Conservation (phyloP, 2,329 filamentous ascomycete species). For the Raffaelea deltoideospora region DNA sequence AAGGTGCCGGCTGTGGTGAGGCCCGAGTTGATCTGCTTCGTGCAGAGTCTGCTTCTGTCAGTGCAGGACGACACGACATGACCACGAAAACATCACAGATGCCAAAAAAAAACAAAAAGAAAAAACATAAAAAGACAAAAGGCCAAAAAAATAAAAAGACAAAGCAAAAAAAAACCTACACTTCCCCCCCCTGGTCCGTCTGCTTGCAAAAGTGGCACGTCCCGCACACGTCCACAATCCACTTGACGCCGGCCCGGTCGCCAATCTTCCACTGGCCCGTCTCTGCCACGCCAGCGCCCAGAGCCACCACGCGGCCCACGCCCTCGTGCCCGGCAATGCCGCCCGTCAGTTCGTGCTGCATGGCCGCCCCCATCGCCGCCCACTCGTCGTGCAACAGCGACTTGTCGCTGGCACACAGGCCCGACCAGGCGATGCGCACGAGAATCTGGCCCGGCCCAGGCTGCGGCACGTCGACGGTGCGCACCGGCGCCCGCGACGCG, state of each 20-base stretch:
- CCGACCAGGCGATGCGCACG: slow-evolving; percentile 6
- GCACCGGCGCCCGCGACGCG: neutral
- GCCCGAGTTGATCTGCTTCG: slow-evolving; percentile 6
- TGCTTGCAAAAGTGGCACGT: slow-evolving; percentile 4
- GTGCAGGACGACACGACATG: no score
- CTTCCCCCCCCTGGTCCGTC: slow-evolving; percentile 5
- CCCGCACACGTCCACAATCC: slow-evolving; percentile 4
- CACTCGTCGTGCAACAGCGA: slow-evolving; percentile 9
- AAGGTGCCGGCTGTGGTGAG: slow-evolving; percentile 9
- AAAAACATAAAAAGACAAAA: neutral
- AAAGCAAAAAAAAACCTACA: neutral
- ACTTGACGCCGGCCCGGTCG: slow-evolving; percentile 7
- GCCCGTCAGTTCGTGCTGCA: slow-evolving; percentile 1
- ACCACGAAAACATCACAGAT: no score
- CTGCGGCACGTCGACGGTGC: neutral
- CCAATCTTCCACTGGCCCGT: slow-evolving; percentile 3
- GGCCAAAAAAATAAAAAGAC: no score
- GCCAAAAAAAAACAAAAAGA: no score
- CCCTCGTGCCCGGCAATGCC: slow-evolving; percentile 7
- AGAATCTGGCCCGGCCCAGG: slow-evolving; percentile 7
- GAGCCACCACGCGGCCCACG: slow-evolving; percentile 3
- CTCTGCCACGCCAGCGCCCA: slow-evolving; percentile 2
- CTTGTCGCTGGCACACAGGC: slow-evolving; percentile 9
- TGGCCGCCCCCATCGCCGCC: slow-evolving; percentile 3
- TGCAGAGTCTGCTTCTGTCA: slow-evolving; percentile 1